Percentiles rank a stretch among this genome's conserved stretches.
Evolutionary conservation across 768 basidiomycete species (phyloP).

Genomic region (Sistotremastrum suecicum): DNA sequence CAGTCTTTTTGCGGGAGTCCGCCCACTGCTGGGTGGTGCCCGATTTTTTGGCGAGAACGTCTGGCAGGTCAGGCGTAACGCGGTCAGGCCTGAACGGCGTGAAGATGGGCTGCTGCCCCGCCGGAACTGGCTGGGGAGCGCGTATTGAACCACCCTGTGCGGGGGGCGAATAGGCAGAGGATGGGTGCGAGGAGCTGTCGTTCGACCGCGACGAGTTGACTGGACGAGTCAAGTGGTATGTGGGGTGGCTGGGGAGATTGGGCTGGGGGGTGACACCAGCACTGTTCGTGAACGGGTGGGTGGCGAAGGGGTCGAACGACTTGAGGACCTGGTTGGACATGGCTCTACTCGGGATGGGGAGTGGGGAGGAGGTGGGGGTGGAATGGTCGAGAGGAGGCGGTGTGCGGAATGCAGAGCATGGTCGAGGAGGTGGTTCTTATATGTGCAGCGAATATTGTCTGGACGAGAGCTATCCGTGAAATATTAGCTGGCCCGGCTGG

Average conservation of each 20-base stretch:
- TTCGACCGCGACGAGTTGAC: constrained; percentile 7
- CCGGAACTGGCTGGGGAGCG: constrained; percentile 12
- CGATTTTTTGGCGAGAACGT: constrained; percentile 25
- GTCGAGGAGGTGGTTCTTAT: background rate
- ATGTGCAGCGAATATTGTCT: no score
- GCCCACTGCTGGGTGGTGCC: background rate
- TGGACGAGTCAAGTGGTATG: background rate
- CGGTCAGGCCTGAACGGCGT: constrained; percentile 35
- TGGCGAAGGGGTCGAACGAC: constrained; percentile 44
- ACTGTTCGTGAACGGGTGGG: constrained; percentile 41
- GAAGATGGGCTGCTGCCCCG: constrained; percentile 26
- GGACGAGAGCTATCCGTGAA: no score
- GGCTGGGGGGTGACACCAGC: constrained; percentile 16
- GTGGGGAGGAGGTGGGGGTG: background rate
- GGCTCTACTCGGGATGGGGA: background rate
- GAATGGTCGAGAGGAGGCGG: background rate
- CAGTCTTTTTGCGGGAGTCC: background rate
- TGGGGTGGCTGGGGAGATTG: background rate
- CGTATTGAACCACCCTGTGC: constrained; percentile 5
- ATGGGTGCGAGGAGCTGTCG: constrained; percentile 24
- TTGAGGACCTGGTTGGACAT: constrained; percentile 19
- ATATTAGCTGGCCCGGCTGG: no score
- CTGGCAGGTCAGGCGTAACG: constrained; percentile 42
- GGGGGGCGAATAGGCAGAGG: constrained; percentile 7
- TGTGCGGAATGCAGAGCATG: background rate